Evolutionary conservation across 2,329 filamentous ascomycete species (phyloP).

Genomic region (Ophiosphaerella herpotricha): DNA sequence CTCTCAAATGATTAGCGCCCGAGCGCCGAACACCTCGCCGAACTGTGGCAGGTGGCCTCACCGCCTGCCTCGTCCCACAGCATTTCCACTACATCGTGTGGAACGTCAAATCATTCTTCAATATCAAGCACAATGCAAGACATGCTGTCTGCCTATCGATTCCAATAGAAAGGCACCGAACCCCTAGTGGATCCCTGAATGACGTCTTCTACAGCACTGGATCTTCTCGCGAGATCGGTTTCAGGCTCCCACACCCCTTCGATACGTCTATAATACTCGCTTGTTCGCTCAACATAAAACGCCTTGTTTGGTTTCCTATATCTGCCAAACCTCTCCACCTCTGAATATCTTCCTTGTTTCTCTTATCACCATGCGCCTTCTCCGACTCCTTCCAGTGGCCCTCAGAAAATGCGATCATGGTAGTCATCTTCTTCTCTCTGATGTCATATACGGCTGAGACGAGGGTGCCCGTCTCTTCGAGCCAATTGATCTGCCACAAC

Average conservation of each 20-base stretch:
- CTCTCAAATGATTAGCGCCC: neutral
- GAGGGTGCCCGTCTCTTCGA: slow-evolving; percentile 64
- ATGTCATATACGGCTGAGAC: slow-evolving; percentile 63
- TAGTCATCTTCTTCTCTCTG: slow-evolving; percentile 53
- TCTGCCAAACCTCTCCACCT: slow-evolving; percentile 57
- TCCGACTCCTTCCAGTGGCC: slow-evolving; percentile 59
- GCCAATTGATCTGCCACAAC: slow-evolving; percentile 65
- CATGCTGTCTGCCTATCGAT: slow-evolving; percentile 5
- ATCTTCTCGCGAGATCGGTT: slow-evolving; percentile 47
- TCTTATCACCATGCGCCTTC: slow-evolving; percentile 61
- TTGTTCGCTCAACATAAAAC: slow-evolving; percentile 60
- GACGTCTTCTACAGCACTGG: slow-evolving; percentile 18
- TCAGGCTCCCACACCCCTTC: slow-evolving; percentile 55
- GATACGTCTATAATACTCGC: slow-evolving; percentile 57
- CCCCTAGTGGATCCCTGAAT: neutral
- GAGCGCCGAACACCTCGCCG: slow-evolving; percentile 19
- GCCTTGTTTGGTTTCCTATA: slow-evolving; percentile 56
- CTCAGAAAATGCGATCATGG: slow-evolving; percentile 59
- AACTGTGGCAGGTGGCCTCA: slow-evolving; percentile 17
- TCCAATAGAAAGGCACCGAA: slow-evolving; percentile 2
- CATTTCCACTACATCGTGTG: slow-evolving; percentile 7
- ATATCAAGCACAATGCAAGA: slow-evolving; percentile 15
- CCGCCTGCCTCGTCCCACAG: slow-evolving; percentile 10
- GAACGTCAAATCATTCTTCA: slow-evolving; percentile 4
- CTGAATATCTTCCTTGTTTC: slow-evolving; percentile 56